A percentile compares a stretch with the other conserved stretches of the same genome.
Evolutionary conservation across 2,329 filamentous ascomycete species (phyloP).

Genomic region (Zymoseptoria ardabiliae): DNA sequence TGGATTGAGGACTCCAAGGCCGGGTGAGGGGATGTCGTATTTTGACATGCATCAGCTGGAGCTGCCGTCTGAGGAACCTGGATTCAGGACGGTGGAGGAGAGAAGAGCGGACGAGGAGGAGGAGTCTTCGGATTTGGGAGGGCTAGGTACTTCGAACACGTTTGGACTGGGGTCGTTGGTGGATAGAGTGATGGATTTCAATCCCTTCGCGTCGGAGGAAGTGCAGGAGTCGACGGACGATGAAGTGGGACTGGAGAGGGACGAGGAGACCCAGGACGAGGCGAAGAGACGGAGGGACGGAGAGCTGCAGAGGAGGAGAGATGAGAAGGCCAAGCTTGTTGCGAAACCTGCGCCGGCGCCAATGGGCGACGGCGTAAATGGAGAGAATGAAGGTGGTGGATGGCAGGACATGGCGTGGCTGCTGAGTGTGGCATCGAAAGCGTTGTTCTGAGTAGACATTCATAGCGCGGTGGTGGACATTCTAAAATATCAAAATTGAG

Average conservation of each 20-base stretch:
- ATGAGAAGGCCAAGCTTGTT: constrained; percentile 28
- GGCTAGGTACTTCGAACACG: constrained; percentile 42
- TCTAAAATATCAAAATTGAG: too few species aligned
- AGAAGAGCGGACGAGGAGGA: constrained; percentile 35
- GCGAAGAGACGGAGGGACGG: constrained; percentile 27
- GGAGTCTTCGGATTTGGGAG: constrained; percentile 48
- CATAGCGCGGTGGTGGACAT: too few species aligned
- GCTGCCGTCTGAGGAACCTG: constrained; percentile 32
- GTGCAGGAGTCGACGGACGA: constrained; percentile 31
- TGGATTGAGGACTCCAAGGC: constrained; percentile 31
- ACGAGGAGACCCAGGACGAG: constrained; percentile 25
- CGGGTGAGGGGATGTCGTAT: constrained; percentile 20
- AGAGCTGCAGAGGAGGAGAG: constrained; percentile 25
- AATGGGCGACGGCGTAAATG: constrained; percentile 31
- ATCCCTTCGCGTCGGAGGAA: constrained; percentile 48
- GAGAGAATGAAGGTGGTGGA: constrained; percentile 31
- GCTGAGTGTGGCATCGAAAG: constrained; percentile 46
- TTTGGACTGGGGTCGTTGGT: constrained; percentile 52
- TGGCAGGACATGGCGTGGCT: constrained; percentile 56
- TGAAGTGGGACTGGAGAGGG: constrained; percentile 17
- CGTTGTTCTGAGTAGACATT: constrained; percentile 23
- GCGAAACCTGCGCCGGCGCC: constrained; percentile 24
- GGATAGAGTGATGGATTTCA: constrained; percentile 52
- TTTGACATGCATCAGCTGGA: constrained; percentile 21
- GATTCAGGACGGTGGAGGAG: constrained; percentile 41